Evolutionary conservation across 1,284 basidiomycete species (phyloP).

Genomic region (Trametes versicolor): DNA sequence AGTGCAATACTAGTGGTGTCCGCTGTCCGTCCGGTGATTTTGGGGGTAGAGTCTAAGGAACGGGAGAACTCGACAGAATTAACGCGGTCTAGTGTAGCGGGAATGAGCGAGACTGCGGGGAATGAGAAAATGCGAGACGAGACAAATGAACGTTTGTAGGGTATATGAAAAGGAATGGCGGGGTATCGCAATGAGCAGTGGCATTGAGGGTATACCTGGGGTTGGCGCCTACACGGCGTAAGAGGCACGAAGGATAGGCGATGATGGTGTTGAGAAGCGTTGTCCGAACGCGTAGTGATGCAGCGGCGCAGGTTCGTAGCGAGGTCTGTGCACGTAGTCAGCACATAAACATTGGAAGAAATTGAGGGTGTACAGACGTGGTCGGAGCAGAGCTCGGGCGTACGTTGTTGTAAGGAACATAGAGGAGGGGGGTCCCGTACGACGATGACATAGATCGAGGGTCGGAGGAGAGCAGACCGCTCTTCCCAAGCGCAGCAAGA

Average conservation of each 20-base stretch:
- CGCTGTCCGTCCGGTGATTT: conserved; percentile 11
- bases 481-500: conserved; percentile 30
- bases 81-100: conserved; percentile 3
- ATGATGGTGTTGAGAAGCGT: conserved; percentile 36
- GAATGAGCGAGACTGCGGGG: background rate
- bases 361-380: conserved; percentile 28
- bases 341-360: background rate
- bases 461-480: conserved; percentile 36
- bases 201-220: background rate
- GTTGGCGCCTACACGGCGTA: conserved; percentile 23
- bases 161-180: conserved; percentile 8
- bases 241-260: conserved; percentile 32
- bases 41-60: background rate
- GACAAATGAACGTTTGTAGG: background rate
- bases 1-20: conserved; percentile 15
- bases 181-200: conserved; percentile 13
- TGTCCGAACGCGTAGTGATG: conserved; percentile 30
- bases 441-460: conserved; percentile 32
- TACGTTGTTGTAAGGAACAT: conserved; percentile 34
- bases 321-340: conserved; percentile 22
- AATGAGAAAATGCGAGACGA: background rate
- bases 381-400: conserved; percentile 44
- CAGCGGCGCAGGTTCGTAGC: conserved; percentile 29
- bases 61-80: background rate
- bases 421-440: conserved; percentile 37